Evolutionary conservation across 129 eudicot genomes (phyloP), one percentile per base, ranked within the genome.

Genomic region (Flaveria ramosissima): DNA sequence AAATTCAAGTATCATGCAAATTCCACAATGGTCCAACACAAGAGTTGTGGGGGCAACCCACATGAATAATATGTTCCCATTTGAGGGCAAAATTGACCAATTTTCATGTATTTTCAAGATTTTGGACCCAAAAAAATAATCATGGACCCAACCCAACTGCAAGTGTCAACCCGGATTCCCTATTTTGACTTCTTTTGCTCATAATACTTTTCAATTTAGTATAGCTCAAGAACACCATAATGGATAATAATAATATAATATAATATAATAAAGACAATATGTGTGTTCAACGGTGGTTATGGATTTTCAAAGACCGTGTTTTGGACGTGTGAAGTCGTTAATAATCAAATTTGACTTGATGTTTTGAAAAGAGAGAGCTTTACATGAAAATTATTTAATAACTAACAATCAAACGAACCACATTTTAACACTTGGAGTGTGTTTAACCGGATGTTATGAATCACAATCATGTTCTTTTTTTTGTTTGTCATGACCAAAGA

Each of bases 181-280:
- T 9, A 36, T 36, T 36, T 11, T 60, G 66, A 24, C 66, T 2
- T 23, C 30, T 21, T 9, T 20, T 3, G 15, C 36, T 14, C 6
- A 10, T 2, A 26, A 26, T 62, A 26, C 20, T 14, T 26, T 62
- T 62, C 68, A 62, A 27, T 27, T 26, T 62, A 13, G 19, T 24
- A 14, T 61, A 61, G 69, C 21, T 36, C 6, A 7, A 63, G 69
- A 63, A 63, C 69, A 63, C 69, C 69, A 63, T 63, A 63, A 32
- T 63, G 46, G 69, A 63, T 63, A 30, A 24, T 61, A 26, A 61
- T 61, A n/a, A 5, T 36, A 36, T 36, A 36, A 5, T 32, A 32
- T 32, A 32, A 36, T 30, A 63, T 30, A 63, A 63, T 63, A 30
- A 27, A 62, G 26, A 61, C 10, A 61, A 62, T 12, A 62, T 62